Conservation (phyloP, 176 grass and related monocot genomes). For the Aechmea fasciata region DNA sequence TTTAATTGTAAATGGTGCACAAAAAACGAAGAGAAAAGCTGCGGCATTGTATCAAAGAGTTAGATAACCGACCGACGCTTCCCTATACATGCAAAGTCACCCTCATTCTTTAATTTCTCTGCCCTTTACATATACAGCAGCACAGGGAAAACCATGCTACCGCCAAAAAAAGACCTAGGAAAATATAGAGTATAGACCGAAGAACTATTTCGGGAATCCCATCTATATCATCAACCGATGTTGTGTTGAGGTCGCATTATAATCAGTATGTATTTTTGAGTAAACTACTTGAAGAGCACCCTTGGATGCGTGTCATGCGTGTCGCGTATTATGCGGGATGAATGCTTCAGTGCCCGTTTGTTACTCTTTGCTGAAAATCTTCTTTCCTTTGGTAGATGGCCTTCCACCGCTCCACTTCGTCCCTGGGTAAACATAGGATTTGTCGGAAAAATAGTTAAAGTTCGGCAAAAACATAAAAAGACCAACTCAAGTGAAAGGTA, state of each 20-base stretch:
- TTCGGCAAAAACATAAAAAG: neutral
- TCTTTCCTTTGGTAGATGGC: conserved; percentile 53
- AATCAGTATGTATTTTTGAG: neutral
- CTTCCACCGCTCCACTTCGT: conserved; percentile 71
- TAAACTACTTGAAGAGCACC: neutral
- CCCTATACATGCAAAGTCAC: neutral
- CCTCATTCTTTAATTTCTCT: neutral
- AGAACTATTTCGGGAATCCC: neutral
- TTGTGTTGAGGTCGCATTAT: neutral
- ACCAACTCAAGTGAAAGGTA: neutral
- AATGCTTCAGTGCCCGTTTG: conserved; percentile 34
- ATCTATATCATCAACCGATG: neutral
- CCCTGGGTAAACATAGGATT: conserved; percentile 35
- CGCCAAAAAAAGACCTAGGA: no score
- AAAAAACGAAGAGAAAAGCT: neutral
- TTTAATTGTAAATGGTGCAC: neutral
- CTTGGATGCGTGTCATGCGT: neutral
- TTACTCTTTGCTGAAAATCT: conserved; percentile 25
- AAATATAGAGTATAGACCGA: neutral
- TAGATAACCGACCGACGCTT: neutral
- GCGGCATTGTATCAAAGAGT: neutral
- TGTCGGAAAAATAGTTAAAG: conserved; percentile 9
- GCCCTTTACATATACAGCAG: neutral
- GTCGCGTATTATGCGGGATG: neutral
- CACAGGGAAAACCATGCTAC: neutral